phyloP scores from a whole-genome alignment of 164 flowering plant species.

The Annona cherimola region DNA sequence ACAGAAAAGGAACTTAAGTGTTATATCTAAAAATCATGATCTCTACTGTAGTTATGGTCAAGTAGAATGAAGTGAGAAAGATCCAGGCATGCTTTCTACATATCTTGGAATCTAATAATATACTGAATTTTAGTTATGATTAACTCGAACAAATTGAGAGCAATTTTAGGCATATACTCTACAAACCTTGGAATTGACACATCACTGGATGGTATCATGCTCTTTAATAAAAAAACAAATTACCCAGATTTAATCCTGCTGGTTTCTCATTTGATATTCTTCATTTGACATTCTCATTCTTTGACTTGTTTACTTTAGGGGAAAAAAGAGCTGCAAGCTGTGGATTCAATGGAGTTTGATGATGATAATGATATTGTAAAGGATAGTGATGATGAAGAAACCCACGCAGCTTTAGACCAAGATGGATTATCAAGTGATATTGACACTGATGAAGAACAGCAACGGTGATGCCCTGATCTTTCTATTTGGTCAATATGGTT shows the following conservation, averaged over 20 bases:
- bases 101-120: no score
- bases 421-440: constrained; percentile 43
- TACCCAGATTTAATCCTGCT: background rate
- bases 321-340: constrained; percentile 72
- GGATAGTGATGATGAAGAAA: constrained; percentile 52
- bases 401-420: constrained; percentile 17
- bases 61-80: no score
- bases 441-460: constrained; percentile 83
- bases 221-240: no score
- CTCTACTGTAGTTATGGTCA: no score
- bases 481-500: background rate
- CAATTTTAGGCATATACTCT: no score
- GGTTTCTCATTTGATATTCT: background rate
- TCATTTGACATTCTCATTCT: background rate
- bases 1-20: no score
- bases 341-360: constrained; percentile 56
- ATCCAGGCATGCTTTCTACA: no score
- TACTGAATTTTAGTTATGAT: no score
- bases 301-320: constrained; percentile 35
- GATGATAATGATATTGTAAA: constrained; percentile 34
- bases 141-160: no score
- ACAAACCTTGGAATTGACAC: no score
- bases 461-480: constrained; percentile 31
- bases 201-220: no score
- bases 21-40: no score